phyloP scores from a whole-genome alignment of 305 asterid species.

The Fraxinus angustifolia region DNA sequence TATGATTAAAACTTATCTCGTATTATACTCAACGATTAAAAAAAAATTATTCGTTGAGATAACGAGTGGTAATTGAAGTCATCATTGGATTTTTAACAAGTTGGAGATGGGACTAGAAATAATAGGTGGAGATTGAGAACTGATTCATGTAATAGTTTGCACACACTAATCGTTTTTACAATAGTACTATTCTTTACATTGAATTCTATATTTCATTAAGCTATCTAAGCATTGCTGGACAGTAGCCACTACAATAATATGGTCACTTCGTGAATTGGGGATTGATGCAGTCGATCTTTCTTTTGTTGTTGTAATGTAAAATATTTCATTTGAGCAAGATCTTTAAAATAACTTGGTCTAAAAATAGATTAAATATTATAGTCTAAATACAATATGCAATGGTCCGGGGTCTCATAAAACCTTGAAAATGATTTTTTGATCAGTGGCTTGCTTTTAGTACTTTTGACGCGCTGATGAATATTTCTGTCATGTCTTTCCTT shows the following conservation, averaged over 20 bases:
- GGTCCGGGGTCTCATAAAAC: background rate
- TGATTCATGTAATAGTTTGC: background rate
- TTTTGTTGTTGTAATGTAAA: background rate
- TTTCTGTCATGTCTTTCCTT: background rate
- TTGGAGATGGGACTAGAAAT: background rate
- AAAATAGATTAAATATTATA: background rate
- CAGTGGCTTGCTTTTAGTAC: background rate
- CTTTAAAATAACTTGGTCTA: background rate
- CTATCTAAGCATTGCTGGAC: background rate
- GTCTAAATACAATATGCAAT: constrained; percentile 2
- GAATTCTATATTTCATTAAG: background rate
- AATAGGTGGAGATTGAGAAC: background rate
- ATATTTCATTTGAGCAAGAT: background rate
- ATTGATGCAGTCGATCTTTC: background rate
- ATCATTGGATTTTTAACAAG: background rate
- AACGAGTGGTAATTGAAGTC: background rate
- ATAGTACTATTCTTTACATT: background rate
- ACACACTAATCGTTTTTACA: background rate
- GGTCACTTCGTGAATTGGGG: background rate
- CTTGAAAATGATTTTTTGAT: background rate
- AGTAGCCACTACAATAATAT: background rate
- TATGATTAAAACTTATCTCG: too few relatives aligned
- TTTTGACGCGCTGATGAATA: background rate
- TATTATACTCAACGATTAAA: background rate
- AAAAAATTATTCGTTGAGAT: too few relatives aligned